Base-by-base conservation (phyloP, 768 basidiomycete genomes). In the Russula virescens region DNA sequence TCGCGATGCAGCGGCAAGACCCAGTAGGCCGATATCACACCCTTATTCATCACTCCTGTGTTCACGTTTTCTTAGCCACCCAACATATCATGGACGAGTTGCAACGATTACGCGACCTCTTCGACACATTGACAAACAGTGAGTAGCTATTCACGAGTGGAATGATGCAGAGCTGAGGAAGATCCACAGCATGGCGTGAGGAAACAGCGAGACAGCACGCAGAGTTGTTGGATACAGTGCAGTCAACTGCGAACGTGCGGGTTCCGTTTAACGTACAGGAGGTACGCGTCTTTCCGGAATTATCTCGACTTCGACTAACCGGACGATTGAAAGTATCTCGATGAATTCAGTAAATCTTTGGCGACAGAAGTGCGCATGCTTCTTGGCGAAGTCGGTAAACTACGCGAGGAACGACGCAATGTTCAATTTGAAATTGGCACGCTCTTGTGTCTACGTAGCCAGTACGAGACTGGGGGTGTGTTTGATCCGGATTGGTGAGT, bases 291-390 rank as follows among this genome's bases (percentile, higher is more conserved):
- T 21, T 58, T 34, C 46, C n/a, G 55, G 48, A 38, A 2, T 3
- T 16, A 8, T 19, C 25, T n/a, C 18, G 16, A 10, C 45, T 45
- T 10, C 63, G 21, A 45, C 68, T 25, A 63, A 66, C 42, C 18
- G 42, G 5, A 23, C 23, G 54, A 2, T 52, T 26, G 26, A 45
- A 59, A 91, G 88, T 93, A 94, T 71, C 80, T 94, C 16, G 88
- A 94, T 63, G 89, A 94, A 60, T 94, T 94, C 75, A 92, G 89
- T 73, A 88, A 85, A 71, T 87, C 91, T 1, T 75, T 94, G 50
- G 89, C 91, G 3, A 79, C 82, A 18, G 91, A 94, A 76, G 91
- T 94, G 11, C 84, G 89, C 34, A 87, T 90, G 81, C 78, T 94
- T 16, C 80, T 94, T 11, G 82, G 81, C 40, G 91, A 94, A 76